phyloP scores from a whole-genome alignment of 306 rosid genomes.

The peach (Prunus persica) region DNA sequence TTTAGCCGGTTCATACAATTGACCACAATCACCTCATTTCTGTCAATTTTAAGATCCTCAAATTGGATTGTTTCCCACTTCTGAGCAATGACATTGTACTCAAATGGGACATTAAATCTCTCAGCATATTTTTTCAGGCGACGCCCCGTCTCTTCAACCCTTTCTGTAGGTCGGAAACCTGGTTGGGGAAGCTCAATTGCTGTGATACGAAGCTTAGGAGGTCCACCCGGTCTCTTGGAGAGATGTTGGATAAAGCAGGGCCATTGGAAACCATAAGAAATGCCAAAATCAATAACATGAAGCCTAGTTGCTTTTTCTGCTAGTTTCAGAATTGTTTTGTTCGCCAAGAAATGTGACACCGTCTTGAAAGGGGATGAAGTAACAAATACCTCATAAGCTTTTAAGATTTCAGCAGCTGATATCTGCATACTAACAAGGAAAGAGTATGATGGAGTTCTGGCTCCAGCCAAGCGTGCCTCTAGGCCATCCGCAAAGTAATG shows the following conservation, averaged over 20 bases:
- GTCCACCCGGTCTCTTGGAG: constrained; percentile 30
- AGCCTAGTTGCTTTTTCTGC: constrained; percentile 20
- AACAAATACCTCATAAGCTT: constrained; percentile 24
- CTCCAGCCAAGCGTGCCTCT: constrained; percentile 31
- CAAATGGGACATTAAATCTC: constrained; percentile 41
- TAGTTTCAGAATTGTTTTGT: constrained; percentile 25
- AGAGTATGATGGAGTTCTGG: constrained; percentile 22
- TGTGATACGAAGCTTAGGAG: constrained; percentile 40
- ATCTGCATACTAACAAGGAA: constrained; percentile 12
- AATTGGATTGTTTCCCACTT: constrained; percentile 34
- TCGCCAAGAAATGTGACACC: constrained; percentile 27
- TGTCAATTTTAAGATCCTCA: constrained; percentile 20
- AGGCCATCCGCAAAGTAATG: constrained; percentile 46
- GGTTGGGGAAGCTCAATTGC: constrained; percentile 48
- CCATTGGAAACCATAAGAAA: constrained; percentile 46
- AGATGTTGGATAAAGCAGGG: constrained; percentile 43
- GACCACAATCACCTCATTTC: constrained; percentile 21
- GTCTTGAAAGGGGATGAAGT: constrained; percentile 36
- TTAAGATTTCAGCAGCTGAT: constrained; percentile 36
- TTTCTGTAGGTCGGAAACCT: constrained; percentile 34
- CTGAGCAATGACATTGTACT: constrained; percentile 34
- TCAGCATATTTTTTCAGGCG: constrained; percentile 30
- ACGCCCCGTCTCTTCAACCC: constrained; percentile 34
- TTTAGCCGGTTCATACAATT: constrained; percentile 25
- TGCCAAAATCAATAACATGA: constrained; percentile 45